Conservation (phyloP, 2,329 filamentous ascomycete genomes). For the Monosporascus sp. region DNA sequence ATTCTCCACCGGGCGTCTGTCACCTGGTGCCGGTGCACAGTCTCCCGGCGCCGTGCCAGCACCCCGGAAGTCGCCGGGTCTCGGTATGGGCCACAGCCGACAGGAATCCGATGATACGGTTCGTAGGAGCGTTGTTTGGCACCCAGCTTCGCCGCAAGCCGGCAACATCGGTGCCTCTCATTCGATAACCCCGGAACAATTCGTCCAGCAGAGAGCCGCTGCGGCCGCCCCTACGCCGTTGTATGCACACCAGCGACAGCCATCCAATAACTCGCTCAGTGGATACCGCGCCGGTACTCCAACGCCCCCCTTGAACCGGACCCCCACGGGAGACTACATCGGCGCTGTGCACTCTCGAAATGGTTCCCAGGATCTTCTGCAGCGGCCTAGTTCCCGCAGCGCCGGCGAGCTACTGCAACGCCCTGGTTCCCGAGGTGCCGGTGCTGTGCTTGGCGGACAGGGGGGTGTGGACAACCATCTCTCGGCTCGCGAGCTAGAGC, state of each 20-base stretch:
- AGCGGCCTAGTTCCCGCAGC: constrained; percentile 54
- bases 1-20: constrained; percentile 28
- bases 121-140: constrained; percentile 70
- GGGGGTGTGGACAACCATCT: constrained; percentile 53
- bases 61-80: constrained; percentile 13
- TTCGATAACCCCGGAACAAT: constrained; percentile 69
- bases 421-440: constrained; percentile 51
- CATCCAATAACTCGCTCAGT: constrained; percentile 46
- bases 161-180: constrained; percentile 41
- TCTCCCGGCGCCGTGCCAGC: constrained; percentile 3
- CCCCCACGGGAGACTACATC: constrained; percentile 36
- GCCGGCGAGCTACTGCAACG: constrained; percentile 40
- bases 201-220: constrained; percentile 71
- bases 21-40: constrained; percentile 10
- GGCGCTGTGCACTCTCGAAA: constrained; percentile 37
- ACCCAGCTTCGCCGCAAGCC: constrained; percentile 55
- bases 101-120: constrained; percentile 48
- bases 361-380: constrained; percentile 36
- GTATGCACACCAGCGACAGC: constrained; percentile 55
- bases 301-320: constrained; percentile 37
- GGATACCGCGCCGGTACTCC: constrained; percentile 35
- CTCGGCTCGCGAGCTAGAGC: constrained; percentile 84
- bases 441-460: constrained; percentile 38
- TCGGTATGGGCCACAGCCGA: constrained; percentile 33
- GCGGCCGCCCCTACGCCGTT: constrained; percentile 49